Base-by-base conservation (phyloP, 305 asterid genomes). In the Fraxinus floribunda region DNA sequence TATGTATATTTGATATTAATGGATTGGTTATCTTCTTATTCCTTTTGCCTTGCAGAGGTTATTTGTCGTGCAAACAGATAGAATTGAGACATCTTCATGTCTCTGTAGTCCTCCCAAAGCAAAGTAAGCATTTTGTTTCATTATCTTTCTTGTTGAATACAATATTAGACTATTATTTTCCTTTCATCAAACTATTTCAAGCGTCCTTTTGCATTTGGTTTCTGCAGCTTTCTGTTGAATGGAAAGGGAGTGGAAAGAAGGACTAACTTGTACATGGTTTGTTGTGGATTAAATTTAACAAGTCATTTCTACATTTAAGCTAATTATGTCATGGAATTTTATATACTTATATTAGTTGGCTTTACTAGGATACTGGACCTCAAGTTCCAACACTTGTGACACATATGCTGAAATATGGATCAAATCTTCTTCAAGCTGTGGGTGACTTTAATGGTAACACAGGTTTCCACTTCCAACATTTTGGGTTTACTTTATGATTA, bases 401-500 rank as follows among this genome's bases (percentile, higher is more conserved):
- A 41, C 87, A 84, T 84, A 80, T 89, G 84, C 91, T 96, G 85
- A 93, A 92, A 85, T 93, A 88, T 77, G 99, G 99, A 70, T 80
- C 94, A 6, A 96, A 96, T 89, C 93, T 94, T 84, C 94, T 96
- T 84, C 99, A 96, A 88, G 97, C 95, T 75, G 85, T 96, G 74
- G 99, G 99, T 75, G 93, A 94, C 36, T 96, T 96, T 88, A 83
- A 85, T 78, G 99, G 99, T 96, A 89, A 74, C 79, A 49, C 80
- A 18, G 68, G 66, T 62, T 80, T 82, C 49, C 38, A 55, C 66
- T 32, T 76, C 68, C 71, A 74, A 30, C 76, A 75, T 72, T 68
- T 55, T 57, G 55, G 52, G 26, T 39, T 64, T 79, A 75, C 30
- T 73, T 8, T 38, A 84, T 83, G 41, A 72, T 71, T 70, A 71